Percentiles rank a stretch among this genome's conserved stretches.
These are phyloP conservation scores for Isoetes engelmannii DNA, from an alignment of 83 land plant species.

Conservation along the genomic window DNA sequence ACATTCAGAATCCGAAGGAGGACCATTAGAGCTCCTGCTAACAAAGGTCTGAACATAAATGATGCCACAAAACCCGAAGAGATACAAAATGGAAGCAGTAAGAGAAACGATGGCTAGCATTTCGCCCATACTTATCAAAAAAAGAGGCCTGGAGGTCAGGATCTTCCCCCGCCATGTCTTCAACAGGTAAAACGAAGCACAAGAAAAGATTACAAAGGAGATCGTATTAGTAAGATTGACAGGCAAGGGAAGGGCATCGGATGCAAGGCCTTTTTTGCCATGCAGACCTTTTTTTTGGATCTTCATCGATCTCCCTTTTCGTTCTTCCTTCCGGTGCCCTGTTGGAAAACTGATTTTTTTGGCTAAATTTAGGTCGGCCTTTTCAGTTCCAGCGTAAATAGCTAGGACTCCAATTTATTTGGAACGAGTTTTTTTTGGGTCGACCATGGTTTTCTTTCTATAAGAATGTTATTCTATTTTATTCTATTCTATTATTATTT, in stretches of 20 bases:
- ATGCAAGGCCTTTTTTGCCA: not conserved
- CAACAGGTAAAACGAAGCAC: conserved; percentile 6
- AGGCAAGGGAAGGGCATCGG: conserved; percentile 17
- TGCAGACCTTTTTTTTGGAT: not conserved
- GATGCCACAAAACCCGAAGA: conserved; percentile 11
- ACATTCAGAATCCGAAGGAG: not conserved
- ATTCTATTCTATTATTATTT: too few relatives aligned
- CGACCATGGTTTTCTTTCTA: too few relatives aligned
- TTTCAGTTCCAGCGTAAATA: too few relatives aligned
- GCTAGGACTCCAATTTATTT: too few relatives aligned
- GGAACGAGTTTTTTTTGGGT: too few relatives aligned
- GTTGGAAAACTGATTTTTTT: too few relatives aligned
- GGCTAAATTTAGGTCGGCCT: too few relatives aligned
- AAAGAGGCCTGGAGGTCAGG: conserved; percentile 6
- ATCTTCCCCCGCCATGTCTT: conserved; percentile 11
- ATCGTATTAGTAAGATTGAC: conserved; percentile 8
- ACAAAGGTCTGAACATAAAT: conserved; percentile 13
- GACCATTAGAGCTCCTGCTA: conserved; percentile 11
- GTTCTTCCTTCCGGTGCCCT: too few relatives aligned
- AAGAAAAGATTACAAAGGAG: conserved; percentile 2
- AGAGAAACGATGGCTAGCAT: not conserved
- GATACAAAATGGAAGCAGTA: conserved; percentile 12
- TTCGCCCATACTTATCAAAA: conserved; percentile 7
- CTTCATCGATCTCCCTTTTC: not conserved
- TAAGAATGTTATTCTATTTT: too few relatives aligned